A percentile compares a stretch with the other conserved stretches of the same genome.
phyloP scores from a whole-genome alignment of 2,329 filamentous ascomycete species.

The Ciborinia camelliae region DNA sequence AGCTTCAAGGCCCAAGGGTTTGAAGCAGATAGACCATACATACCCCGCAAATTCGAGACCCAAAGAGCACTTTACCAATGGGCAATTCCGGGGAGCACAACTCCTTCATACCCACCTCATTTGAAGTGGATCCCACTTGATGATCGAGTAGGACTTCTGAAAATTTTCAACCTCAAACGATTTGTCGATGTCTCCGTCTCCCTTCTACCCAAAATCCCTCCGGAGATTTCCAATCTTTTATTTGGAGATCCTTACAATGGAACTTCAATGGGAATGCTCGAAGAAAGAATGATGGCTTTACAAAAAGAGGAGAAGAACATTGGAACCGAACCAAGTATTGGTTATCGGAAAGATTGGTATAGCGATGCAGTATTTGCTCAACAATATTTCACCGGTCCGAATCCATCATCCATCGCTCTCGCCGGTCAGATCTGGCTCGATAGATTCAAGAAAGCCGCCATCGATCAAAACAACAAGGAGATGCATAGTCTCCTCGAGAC shows the following conservation, averaged over 20 bases:
- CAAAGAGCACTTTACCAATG: slow-evolving; percentile 19
- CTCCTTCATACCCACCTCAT: slow-evolving; percentile 33
- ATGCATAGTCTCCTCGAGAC: slow-evolving; percentile 21
- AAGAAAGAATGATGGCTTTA: slow-evolving; percentile 9
- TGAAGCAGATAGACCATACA: slow-evolving; percentile 4
- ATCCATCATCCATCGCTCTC: slow-evolving; percentile 29
- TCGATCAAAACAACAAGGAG: slow-evolving; percentile 21
- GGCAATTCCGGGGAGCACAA: slow-evolving; percentile 12
- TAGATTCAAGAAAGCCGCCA: slow-evolving; percentile 26
- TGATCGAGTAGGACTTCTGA: slow-evolving; percentile 27
- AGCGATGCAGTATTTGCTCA: slow-evolving; percentile 41
- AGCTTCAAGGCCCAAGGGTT: slow-evolving; percentile 5
- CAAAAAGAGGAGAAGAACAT: slow-evolving; percentile 9
- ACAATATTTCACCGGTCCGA: slow-evolving; percentile 43
- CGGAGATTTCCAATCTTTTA: slow-evolving; percentile 16
- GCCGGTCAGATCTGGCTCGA: slow-evolving; percentile 26
- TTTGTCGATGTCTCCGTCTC: slow-evolving; percentile 27
- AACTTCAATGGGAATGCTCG: slow-evolving; percentile 18
- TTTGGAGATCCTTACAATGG: slow-evolving; percentile 19
- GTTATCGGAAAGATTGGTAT: slow-evolving; percentile 30
- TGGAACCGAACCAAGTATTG: slow-evolving; percentile 21
- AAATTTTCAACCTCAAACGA: slow-evolving; percentile 34
- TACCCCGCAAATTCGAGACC: slow-evolving; percentile 12
- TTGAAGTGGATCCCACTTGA: slow-evolving; percentile 31
- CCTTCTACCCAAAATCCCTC: slow-evolving; percentile 31